These are phyloP conservation scores for Trichoderma erinaceum DNA, from an alignment of 495 filamentous ascomycete genomes.

Conservation along the genomic window DNA sequence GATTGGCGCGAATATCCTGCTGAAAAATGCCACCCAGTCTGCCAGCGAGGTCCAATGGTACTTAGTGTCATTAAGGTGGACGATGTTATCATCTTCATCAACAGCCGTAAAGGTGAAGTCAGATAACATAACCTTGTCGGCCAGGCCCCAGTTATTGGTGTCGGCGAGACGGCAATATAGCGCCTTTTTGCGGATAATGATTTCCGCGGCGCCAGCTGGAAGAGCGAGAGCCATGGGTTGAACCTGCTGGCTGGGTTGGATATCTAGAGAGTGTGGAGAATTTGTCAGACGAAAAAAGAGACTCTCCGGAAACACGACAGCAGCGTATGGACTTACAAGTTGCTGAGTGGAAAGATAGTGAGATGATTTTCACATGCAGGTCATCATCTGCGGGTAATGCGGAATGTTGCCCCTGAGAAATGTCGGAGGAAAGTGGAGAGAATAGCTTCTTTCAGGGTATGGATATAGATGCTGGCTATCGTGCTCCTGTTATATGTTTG, in stretches of 20 bases:
- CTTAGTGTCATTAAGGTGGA: neutral
- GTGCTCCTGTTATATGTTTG: neutral
- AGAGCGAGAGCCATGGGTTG: neutral
- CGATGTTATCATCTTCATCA: neutral
- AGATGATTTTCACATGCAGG: neutral
- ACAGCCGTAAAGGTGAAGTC: neutral
- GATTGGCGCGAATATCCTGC: neutral
- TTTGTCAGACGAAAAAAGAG: neutral
- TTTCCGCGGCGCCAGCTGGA: slow-evolving; percentile 2
- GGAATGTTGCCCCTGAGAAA: neutral
- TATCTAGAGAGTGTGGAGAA: neutral
- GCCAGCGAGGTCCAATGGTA: neutral
- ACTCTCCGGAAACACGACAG: neutral
- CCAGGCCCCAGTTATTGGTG: neutral
- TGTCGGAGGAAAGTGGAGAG: neutral
- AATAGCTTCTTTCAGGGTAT: neutral
- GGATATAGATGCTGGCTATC: neutral
- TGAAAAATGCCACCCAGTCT: neutral
- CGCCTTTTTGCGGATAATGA: neutral
- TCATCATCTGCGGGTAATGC: neutral
- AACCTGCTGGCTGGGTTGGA: neutral
- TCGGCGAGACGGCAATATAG: neutral
- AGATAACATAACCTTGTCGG: neutral
- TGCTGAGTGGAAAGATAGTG: neutral
- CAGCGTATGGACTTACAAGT: neutral